Evolutionary conservation across 495 filamentous ascomycete genomes (phyloP).

Genomic region (Talaromyces thailandensis): DNA sequence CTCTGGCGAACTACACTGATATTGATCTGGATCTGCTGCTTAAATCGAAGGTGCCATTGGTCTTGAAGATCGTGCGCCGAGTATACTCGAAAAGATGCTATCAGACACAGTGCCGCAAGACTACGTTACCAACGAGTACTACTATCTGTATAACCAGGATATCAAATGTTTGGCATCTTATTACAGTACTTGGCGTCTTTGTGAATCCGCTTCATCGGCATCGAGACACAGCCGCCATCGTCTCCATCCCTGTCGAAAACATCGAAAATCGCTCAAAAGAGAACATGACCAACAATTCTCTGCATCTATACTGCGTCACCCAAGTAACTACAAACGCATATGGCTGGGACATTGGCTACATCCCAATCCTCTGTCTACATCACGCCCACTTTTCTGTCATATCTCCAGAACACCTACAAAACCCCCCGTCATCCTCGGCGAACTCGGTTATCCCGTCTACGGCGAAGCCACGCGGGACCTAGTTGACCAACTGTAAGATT

Average conservation of each 20-base stretch:
- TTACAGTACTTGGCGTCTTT: slow-evolving; percentile 30
- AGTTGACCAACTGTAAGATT: slow-evolving; percentile 29
- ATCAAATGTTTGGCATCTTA: slow-evolving; percentile 37
- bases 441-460: slow-evolving; percentile 32
- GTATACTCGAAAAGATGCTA: slow-evolving; percentile 24
- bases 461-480: slow-evolving; percentile 19
- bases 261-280: slow-evolving; percentile 27
- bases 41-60: slow-evolving; percentile 40
- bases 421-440: slow-evolving; percentile 25
- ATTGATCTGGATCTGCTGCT: slow-evolving; percentile 30
- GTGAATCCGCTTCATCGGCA: slow-evolving; percentile 32
- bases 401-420: slow-evolving; percentile 36
- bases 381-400: slow-evolving; percentile 29
- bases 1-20: slow-evolving; percentile 20
- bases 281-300: slow-evolving; percentile 13
- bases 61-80: slow-evolving; percentile 33
- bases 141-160: slow-evolving; percentile 44
- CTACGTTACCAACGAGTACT: slow-evolving; percentile 37
- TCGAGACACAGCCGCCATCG: slow-evolving; percentile 37
- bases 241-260: slow-evolving; percentile 24
- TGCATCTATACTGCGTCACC: slow-evolving; percentile 32
- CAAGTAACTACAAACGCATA: slow-evolving; percentile 24
- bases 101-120: slow-evolving; percentile 15
- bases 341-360: slow-evolving; percentile 34
- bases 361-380: slow-evolving; percentile 32